Conservation (phyloP, 495 filamentous ascomycete genomes). For the Trichodelitschia bisporula region DNA sequence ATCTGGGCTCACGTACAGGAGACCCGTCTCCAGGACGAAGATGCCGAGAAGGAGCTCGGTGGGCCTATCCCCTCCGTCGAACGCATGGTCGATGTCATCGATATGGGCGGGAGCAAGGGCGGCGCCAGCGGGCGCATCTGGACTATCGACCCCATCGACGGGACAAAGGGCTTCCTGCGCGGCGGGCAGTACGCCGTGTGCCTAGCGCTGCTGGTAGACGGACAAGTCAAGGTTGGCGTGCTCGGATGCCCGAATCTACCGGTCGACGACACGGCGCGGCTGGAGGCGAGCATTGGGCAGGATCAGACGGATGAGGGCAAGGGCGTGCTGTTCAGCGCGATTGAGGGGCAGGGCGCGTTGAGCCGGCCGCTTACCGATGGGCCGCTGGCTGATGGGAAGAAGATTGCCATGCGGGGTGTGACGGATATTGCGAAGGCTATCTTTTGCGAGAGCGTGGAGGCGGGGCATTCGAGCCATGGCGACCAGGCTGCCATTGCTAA, state of each 20-base stretch:
- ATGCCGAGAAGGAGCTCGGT: slow-evolving; percentile 40
- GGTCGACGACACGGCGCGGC: slow-evolving; percentile 43
- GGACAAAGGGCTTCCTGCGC: slow-evolving; percentile 86
- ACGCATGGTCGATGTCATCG: slow-evolving; percentile 67
- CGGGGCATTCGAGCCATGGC: slow-evolving; percentile 66
- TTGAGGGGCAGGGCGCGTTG: slow-evolving; percentile 48
- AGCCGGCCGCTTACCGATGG: slow-evolving; percentile 43
- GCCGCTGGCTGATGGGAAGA: slow-evolving; percentile 28
- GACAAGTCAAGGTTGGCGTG: slow-evolving; percentile 84
- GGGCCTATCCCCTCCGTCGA: slow-evolving; percentile 43
- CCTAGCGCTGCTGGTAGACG: slow-evolving; percentile 73
- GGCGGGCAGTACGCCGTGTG: slow-evolving; percentile 98
- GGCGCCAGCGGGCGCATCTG: slow-evolving; percentile 69
- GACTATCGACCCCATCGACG: slow-evolving; percentile 94
- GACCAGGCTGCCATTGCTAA: slow-evolving; percentile 67
- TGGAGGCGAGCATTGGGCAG: slow-evolving; percentile 39
- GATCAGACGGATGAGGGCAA: slow-evolving; percentile 41
- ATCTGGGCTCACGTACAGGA: slow-evolving; percentile 64
- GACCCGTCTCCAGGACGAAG: slow-evolving; percentile 43
- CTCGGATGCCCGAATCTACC: slow-evolving; percentile 89
- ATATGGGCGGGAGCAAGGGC: slow-evolving; percentile 56
- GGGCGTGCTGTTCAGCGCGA: slow-evolving; percentile 67
- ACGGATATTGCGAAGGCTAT: slow-evolving; percentile 51
- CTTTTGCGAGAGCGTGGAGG: slow-evolving; percentile 90
- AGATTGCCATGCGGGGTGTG: slow-evolving; percentile 55